These are phyloP conservation scores for Protomyces pachydermus DNA, from an alignment of 1,139 yeast genomes.

Conservation along the genomic window DNA sequence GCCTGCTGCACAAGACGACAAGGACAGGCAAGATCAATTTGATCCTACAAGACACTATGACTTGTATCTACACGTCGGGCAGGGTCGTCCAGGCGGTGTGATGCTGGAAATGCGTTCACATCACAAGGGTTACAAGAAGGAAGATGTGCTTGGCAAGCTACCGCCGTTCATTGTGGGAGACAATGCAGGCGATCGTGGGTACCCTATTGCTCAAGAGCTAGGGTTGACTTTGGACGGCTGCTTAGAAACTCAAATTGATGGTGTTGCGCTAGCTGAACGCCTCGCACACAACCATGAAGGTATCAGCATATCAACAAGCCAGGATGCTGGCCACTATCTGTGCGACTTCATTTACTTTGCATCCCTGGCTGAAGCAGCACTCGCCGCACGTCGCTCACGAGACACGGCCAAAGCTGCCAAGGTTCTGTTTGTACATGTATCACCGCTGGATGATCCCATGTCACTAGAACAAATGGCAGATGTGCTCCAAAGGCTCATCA, in stretches of 20 bases:
- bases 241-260: constrained; percentile 38
- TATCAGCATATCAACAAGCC: constrained; percentile 5
- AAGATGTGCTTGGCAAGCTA: constrained; percentile 2
- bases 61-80: constrained; percentile 11
- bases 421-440: constrained; percentile 21
- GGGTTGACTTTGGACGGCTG: not conserved
- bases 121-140: constrained; percentile 3
- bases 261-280: constrained; percentile 34
- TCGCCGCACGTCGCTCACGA: not conserved
- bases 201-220: not conserved
- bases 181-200: not conserved
- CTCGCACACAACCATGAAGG: not conserved
- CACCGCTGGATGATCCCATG: constrained; percentile 6
- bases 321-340: constrained; percentile 15
- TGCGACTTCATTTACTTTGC: constrained; percentile 20
- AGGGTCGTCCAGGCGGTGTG: constrained; percentile 9
- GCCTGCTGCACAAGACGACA: not conserved
- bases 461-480: constrained; percentile 8
- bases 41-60: constrained; percentile 8
- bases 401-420: not conserved
- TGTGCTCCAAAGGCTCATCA: constrained; percentile 3
- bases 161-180: constrained; percentile 1
- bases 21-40: not conserved
- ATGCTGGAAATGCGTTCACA: constrained; percentile 5
- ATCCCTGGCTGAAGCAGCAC: constrained; percentile 5